phyloP scores from a whole-genome alignment of 306 rosid species.

The Erythrophleum fordii region DNA sequence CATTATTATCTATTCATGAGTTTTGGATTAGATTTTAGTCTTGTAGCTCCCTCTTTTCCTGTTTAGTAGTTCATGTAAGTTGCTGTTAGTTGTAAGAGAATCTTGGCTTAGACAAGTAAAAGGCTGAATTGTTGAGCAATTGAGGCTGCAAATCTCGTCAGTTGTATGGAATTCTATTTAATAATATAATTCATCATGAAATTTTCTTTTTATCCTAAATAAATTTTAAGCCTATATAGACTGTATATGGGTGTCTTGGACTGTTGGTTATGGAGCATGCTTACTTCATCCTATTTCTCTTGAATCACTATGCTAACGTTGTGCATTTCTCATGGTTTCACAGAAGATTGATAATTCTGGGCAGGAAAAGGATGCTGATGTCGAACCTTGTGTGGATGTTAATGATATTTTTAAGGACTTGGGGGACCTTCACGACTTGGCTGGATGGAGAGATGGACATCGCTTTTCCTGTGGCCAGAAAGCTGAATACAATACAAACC shows the following conservation, averaged over 20 bases:
- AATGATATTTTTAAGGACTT: constrained; percentile 41
- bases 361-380: constrained; percentile 27
- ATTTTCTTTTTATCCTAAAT: not conserved
- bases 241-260: not conserved
- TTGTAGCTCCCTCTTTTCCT: not conserved
- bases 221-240: constrained; percentile 11
- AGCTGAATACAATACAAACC: constrained; percentile 17
- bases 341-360: constrained; percentile 36
- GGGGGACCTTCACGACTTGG: constrained; percentile 44
- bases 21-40: not conserved
- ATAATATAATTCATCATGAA: not conserved
- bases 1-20: not conserved
- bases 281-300: constrained; percentile 7
- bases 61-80: constrained; percentile 1
- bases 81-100: not conserved
- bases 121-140: constrained; percentile 6
- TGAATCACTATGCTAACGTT: constrained; percentile 9
- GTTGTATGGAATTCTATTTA: no score
- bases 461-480: constrained; percentile 24
- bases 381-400: not conserved
- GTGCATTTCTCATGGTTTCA: constrained; percentile 4
- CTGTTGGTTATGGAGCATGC: not conserved
- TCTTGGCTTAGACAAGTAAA: constrained; percentile 6
- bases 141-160: no score
- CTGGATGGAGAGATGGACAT: constrained; percentile 13